These are phyloP conservation scores for Tephrocybe sp. DNA, from an alignment of 768 basidiomycete species.

Conservation along the genomic window DNA sequence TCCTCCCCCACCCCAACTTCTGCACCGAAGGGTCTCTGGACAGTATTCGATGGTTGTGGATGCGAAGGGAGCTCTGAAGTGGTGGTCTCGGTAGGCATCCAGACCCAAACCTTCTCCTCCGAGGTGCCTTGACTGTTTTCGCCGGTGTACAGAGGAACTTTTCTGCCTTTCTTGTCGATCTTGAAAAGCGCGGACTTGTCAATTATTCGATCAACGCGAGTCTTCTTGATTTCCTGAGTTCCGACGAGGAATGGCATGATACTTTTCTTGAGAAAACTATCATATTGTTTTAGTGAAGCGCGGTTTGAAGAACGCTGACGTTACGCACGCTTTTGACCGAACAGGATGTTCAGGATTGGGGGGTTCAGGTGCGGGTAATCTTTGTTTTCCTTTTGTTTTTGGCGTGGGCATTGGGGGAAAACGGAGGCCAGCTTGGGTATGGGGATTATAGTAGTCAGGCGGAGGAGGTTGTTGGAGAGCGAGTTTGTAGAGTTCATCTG, in stretches of 20 bases:
- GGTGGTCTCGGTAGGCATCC: constrained; percentile 26
- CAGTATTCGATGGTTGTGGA: neutral
- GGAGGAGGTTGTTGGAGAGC: constrained; percentile 28
- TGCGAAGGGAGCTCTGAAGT: constrained; percentile 7
- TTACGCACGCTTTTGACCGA: constrained; percentile 50
- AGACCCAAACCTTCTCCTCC: constrained; percentile 37
- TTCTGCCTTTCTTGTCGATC: constrained; percentile 18
- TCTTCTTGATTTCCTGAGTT: constrained; percentile 39
- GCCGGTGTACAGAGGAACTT: constrained; percentile 16
- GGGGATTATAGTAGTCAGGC: constrained; percentile 26
- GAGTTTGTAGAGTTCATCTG: constrained; percentile 36
- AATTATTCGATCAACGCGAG: constrained; percentile 30
- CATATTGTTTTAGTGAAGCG: neutral
- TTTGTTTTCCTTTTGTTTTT: constrained; percentile 4
- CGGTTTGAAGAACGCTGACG: neutral
- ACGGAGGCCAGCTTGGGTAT: neutral
- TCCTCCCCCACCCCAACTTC: constrained; percentile 51
- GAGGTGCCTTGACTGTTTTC: constrained; percentile 14
- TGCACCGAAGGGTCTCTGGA: constrained; percentile 23
- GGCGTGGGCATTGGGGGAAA: constrained; percentile 1
- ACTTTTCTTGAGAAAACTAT: constrained; percentile 53
- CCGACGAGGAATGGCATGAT: constrained; percentile 48
- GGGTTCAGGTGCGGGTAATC: constrained; percentile 21
- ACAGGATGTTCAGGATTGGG: constrained; percentile 46
- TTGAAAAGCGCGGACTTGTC: constrained; percentile 14